Base-by-base conservation (phyloP, 2,329 filamentous ascomycete species). In the Fusarium incarnatum region DNA sequence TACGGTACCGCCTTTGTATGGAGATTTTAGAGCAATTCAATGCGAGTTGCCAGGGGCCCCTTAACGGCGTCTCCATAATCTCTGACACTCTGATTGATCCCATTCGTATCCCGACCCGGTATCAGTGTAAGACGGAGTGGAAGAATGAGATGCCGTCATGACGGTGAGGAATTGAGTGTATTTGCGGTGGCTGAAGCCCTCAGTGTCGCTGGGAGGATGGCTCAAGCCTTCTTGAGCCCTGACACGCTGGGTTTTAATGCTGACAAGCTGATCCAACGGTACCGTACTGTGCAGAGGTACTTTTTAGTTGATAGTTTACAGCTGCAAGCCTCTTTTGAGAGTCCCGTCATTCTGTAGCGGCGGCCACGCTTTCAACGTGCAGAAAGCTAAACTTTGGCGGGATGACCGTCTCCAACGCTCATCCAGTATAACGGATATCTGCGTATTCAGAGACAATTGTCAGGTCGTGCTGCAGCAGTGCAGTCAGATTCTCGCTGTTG, bases 121-220 rank as follows among this genome's bases (percentile, higher is more conserved):
- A 20, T 34, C 30, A 52, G 20, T 67, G 56, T 54, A 42, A 67
- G 44, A 62, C 56, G 53, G 62, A 41, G 15, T 45, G 55, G 60
- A 70, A 59, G 40, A 68, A 52, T 48, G 15, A 50, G 62, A 67
- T 13, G n/a, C 63, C 32, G 67, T 27, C 46, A 53, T 53, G 52
- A 70, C 63, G 67, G 67, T 70, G 67, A 70, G 67, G 27, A 68
- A 42, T 41, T 25, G 41, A 30, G 42, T 42, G 42, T 55, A 56
- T 64, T 50, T 58, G 45, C 25, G 52, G 56, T 70, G 67, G 67
- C 67, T 70, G 67, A 71, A 68, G 62, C 20, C 32, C 42, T 53
- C 27, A 32, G 15, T 22, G 41, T 57, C 27, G 42, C 16, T 23
- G 41, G 32, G 34, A 69, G 54, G 28, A 59, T 56, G 47, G 25